Conservation (phyloP, 805 yeast species). For the Novakomyces olei region DNA sequence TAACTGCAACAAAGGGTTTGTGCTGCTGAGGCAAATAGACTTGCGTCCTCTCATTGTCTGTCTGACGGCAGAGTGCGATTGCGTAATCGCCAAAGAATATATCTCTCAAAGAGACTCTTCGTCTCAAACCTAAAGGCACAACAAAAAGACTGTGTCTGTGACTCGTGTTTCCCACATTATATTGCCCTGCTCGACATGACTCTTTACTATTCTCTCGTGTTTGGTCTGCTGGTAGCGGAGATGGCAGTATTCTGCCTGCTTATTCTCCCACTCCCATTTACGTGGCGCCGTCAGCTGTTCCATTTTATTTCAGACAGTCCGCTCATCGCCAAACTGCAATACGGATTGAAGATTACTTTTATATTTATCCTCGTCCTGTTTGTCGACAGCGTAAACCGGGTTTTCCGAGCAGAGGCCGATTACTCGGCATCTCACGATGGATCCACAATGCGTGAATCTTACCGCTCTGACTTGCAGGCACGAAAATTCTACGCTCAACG, state of each 20-base stretch:
- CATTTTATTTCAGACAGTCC: constrained; percentile 44
- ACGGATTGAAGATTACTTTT: constrained; percentile 58
- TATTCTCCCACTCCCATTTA: constrained; percentile 70
- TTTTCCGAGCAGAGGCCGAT: constrained; percentile 41
- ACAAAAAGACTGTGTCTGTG: too few relatives aligned
- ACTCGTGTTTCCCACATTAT: too few relatives aligned
- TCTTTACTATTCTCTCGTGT: constrained; percentile 28
- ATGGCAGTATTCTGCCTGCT: constrained; percentile 56
- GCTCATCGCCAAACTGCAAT: constrained; percentile 44
- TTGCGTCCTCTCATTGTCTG: too few relatives aligned
- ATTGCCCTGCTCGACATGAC: too few relatives aligned
- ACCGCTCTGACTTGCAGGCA: constrained; percentile 68
- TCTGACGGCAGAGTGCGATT: too few relatives aligned
- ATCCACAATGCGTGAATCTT: constrained; percentile 18
- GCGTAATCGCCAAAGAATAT: too few relatives aligned
- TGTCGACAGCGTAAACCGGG: constrained; percentile 72
- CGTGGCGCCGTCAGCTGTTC: constrained; percentile 45
- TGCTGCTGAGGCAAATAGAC: too few relatives aligned
- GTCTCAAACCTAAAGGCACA: too few relatives aligned
- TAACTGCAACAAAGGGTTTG: too few relatives aligned
- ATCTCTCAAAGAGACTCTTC: too few relatives aligned
- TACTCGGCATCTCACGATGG: constrained; percentile 19
- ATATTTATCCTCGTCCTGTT: constrained; percentile 69
- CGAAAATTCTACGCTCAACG: constrained; percentile 89
- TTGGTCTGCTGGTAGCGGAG: constrained; percentile 55